Conservation (phyloP, 495 filamentous ascomycete species). For the Trichoderma asperelloides region DNA sequence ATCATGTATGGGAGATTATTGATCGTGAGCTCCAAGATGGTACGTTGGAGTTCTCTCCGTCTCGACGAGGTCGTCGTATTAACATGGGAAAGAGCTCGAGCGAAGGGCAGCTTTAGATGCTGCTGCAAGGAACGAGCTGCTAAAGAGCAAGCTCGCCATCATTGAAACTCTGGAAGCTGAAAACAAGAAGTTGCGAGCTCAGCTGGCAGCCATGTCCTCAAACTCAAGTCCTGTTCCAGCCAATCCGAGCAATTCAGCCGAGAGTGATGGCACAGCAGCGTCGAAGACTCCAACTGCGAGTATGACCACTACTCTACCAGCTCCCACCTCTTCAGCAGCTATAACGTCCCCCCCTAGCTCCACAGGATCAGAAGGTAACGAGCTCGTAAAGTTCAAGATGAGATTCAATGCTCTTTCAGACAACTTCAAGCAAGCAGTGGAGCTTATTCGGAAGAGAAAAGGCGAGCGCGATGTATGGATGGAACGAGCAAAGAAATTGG, state of each 20-base stretch:
- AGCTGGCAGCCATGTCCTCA: conserved; percentile 16
- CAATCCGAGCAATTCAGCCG: background rate
- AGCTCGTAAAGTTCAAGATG: background rate
- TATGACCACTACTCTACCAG: background rate
- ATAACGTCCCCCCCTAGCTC: too few species aligned
- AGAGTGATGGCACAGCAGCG: background rate
- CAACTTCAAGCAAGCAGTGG: conserved; percentile 4
- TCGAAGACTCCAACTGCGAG: background rate
- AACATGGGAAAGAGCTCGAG: conserved; percentile 16
- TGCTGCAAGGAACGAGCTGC: conserved; percentile 21
- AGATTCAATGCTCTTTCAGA: background rate
- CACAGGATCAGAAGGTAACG: background rate
- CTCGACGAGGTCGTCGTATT: background rate
- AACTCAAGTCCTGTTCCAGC: background rate
- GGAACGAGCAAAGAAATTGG: background rate
- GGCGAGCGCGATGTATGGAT: background rate
- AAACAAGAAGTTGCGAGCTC: conserved; percentile 23
- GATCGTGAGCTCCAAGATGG: conserved; percentile 26
- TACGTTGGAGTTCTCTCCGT: conserved; percentile 14
- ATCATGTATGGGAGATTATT: conserved; percentile 30
- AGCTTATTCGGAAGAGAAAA: background rate
- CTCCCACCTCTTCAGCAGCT: background rate
- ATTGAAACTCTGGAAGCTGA: conserved; percentile 25
- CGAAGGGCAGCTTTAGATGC: conserved; percentile 23
- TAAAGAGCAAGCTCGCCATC: conserved; percentile 20